Evolutionary conservation across 768 basidiomycete genomes (phyloP), one percentile per base, ranked within the genome.

Genomic region (Collybia sp.): DNA sequence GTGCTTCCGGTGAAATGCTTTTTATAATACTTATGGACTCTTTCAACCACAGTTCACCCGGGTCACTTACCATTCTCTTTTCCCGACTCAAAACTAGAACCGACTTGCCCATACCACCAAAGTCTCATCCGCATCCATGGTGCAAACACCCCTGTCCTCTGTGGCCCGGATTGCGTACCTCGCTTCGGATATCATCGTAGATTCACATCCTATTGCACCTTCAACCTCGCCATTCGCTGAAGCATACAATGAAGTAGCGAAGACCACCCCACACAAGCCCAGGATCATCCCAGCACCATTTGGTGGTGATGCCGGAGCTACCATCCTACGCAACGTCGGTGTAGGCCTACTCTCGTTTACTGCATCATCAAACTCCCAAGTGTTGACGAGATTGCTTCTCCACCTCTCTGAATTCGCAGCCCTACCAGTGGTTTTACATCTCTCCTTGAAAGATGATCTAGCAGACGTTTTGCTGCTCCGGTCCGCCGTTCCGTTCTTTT

Each of bases 381-480:
- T 75, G 17, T 58, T 82, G 19, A 76, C 79, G 17, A 70, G 75
- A 33, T 72, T 92, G n/a, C 65, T 91, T 9, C 73, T 82, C 1
- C 78, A 82, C 57, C 76, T 89, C n/a, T 62, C 80, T 30, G 79
- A 85, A 50, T 71, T 94, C 41, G 79, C 87, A 1, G 57, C 71
- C 1, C 65, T 72, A 4, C 80, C 89, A 0, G 65, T 91, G 15
- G 89, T 86, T 25, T 58, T 93, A 25, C 86, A 93, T 58, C 66
- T 92, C 32, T 82, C 82, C 11, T 72, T 81, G 37, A 61, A 66
- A 37, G 70, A 78, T 47, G 83, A 89, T 60, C 76, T 93, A 37
- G 80, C 88, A 30, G 82, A 87, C 52, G 80, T 82, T 34, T 75
- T 94, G 35, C 69, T 85, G 11, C 82, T 95, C 47, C 83, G 85